phyloP scores from a whole-genome alignment of 139 green algal species.

The Tetradesmus obliquus region DNA sequence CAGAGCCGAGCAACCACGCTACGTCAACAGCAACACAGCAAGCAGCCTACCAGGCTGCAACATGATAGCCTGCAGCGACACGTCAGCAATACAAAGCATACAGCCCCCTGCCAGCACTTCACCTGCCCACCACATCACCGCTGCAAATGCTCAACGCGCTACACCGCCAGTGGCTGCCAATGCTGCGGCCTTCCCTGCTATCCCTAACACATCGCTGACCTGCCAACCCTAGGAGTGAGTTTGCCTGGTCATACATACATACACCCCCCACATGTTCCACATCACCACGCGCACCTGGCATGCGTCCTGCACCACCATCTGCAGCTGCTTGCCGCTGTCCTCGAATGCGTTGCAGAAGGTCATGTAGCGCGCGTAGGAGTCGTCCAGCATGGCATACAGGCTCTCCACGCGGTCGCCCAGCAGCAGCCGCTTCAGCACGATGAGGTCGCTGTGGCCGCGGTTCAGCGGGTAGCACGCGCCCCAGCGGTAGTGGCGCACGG shows the following conservation, averaged over 20 bases:
- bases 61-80: neutral
- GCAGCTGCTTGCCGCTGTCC: constrained; percentile 41
- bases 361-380: constrained; percentile 39
- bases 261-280: no score
- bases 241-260: no score
- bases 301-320: constrained; percentile 40
- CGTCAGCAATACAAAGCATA: neutral
- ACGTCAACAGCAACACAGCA: neutral
- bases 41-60: neutral
- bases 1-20: neutral
- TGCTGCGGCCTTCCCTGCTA: neutral
- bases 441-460: constrained; percentile 40
- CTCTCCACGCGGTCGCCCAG: constrained; percentile 36
- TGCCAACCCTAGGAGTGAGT: no score
- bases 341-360: constrained; percentile 37
- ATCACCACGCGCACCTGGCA: neutral
- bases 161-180: neutral
- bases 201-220: neutral
- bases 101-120: neutral
- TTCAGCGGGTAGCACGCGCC: constrained; percentile 36
- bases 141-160: no score
- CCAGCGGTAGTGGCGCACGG: constrained; percentile 22
- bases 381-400: constrained; percentile 45
- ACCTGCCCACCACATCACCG: neutral
- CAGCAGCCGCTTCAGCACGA: constrained; percentile 47